Evolutionary conservation across 306 rosid species (phyloP), one percentile per base, ranked within the genome.

Genomic region (Alnus rubra): DNA sequence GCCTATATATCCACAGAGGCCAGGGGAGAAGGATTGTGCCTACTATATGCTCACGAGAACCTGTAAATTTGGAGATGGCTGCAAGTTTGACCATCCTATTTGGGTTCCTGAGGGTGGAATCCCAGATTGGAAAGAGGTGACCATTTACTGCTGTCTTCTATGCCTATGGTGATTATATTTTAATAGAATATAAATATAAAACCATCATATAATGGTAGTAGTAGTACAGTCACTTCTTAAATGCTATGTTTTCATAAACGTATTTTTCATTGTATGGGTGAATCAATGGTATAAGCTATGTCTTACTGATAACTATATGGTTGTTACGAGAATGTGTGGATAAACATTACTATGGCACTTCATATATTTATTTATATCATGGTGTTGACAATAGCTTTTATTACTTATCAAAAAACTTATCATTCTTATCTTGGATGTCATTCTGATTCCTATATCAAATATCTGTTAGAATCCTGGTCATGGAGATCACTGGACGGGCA

Each of bases 81-180:
- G 98, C 98, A 95, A 86, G 87, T 95, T 89, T 92, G 98, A 95
- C 90, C 98, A 95, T 91, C 98, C 98, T 92, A 85, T 91, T 91
- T 95, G 98, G 98, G 98, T 95, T 92, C 98, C 98, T 74, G 98
- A 92, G 80, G 98, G 98, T 87, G 98, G 98, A 95, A 95, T 95
- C 86, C 98, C 96, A 87, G 96, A 92, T 89, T 95, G 98, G 98
- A 95, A 95, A 95, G 98, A 95, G 97, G 98, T 95, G 98, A 95
- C 89, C 60, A 81, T 89, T 94, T 91, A 73, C 79, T 87, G 76
- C 79, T 81, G 87, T 88, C 84, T 76, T 86, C 77, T 82, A 80
- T 89, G 76, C 83, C 88, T 85, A 74, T 78, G 47, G 80, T 78
- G 88, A 75, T 76, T 76, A 82, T 89, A 80, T 82, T 62, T 15